Percentiles rank a stretch among this genome's conserved stretches.
These are phyloP conservation scores for Fusarium scirpi DNA, from an alignment of 2,329 filamentous ascomycete species.

Conservation along the genomic window DNA sequence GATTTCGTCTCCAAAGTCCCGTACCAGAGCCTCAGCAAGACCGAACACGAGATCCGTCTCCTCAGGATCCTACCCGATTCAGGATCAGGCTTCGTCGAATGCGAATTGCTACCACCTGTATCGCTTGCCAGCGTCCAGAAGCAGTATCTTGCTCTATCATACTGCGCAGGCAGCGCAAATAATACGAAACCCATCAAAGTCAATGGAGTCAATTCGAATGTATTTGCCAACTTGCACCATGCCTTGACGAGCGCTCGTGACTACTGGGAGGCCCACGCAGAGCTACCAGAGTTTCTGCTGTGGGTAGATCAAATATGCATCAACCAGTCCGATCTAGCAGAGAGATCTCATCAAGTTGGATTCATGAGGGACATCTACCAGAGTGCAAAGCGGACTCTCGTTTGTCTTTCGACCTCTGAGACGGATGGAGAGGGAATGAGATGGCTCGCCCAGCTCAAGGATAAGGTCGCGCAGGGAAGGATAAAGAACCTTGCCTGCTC, in stretches of 20 bases:
- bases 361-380: conserved; percentile 20
- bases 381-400: background rate
- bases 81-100: background rate
- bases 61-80: conserved; percentile 8
- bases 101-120: background rate
- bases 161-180: conserved; percentile 7
- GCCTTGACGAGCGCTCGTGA: background rate
- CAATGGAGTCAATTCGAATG: background rate
- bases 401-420: background rate
- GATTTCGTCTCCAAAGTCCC: background rate
- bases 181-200: background rate
- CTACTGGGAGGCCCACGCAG: background rate
- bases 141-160: conserved; percentile 5
- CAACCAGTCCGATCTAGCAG: conserved; percentile 1
- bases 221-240: conserved; percentile 19
- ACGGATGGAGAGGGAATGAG: background rate
- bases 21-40: background rate
- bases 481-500: too few species aligned
- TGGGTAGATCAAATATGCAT: conserved; percentile 28
- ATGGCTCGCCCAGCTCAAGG: background rate
- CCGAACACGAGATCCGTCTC: conserved; percentile 3
- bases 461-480: too few species aligned
- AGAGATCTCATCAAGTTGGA: conserved; percentile 23
- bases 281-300: background rate
- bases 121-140: background rate